Base-by-base conservation (phyloP, 495 filamentous ascomycete species). In the Podospora pseudoanserina region DNA sequence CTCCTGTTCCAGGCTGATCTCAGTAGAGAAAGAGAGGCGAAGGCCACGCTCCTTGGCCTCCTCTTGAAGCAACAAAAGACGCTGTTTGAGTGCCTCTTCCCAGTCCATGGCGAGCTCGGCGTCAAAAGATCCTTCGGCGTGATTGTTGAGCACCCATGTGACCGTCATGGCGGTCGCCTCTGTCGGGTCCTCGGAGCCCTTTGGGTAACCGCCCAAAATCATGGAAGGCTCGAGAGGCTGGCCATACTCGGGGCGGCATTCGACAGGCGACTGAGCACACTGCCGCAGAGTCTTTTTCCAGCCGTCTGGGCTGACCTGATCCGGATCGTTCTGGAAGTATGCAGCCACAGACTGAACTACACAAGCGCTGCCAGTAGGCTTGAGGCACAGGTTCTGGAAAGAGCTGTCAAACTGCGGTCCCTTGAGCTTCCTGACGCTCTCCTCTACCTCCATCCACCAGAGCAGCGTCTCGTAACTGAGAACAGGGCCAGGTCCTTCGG, bases 81-180 rank as follows among this genome's bases (percentile, higher is more conserved):
- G 81, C 61, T 84, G 76, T 70, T 87, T 91, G 69, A 98, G 83
- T 57, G 84, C 88, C 65, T 88, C 82, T 76, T 99, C 95, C 92
- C 92, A 99, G 74, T 96, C 92, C 79, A 92, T 91, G 9, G 94
- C 93, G 59, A 83, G 86, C 55, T 82, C 81, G 67, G 94, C 84
- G 34, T 86, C 88, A 26, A 81, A 73, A 2, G 89, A 89, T 11
- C 87, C 91, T 75, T 94, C 91, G 0, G 84, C 83, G 78, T 90
- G 84, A 67, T 98, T 99, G 68, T 90, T 94, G 39, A 98, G 86
- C n/a, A 99, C 95, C 96, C 96, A 99, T 0, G 95, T 97, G 5
- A 90, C 86, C 16, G 97, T 89, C 72, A 97, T 84, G 3, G 96
- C 94, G 61, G 86, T 77, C 7, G 94, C 86, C 55, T 93, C 87